phyloP scores from a whole-genome alignment of 768 basidiomycete genomes.

The Coprinopsis cinerea region DNA sequence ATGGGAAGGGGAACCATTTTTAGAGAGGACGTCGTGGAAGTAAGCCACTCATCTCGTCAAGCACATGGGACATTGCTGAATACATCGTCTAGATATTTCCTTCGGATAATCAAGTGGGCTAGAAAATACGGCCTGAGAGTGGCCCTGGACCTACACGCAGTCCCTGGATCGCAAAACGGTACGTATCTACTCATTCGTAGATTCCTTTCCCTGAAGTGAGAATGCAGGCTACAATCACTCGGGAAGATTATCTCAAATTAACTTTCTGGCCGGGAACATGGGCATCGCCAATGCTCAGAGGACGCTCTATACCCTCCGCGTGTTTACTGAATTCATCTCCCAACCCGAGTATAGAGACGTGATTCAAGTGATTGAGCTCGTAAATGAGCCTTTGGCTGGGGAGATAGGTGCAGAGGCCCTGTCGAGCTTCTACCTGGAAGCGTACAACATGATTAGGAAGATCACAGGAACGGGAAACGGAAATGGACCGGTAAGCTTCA shows the following conservation, averaged over 20 bases:
- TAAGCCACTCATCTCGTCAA: slow-evolving; percentile 22
- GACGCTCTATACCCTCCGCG: slow-evolving; percentile 62
- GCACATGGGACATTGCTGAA: neutral
- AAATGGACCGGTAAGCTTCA: slow-evolving; percentile 38
- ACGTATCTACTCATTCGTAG: slow-evolving; percentile 74
- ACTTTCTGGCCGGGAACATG: slow-evolving; percentile 59
- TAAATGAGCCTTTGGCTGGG: slow-evolving; percentile 46
- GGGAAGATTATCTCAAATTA: slow-evolving; percentile 59
- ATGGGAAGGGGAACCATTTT: slow-evolving; percentile 69
- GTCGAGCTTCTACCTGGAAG: slow-evolving; percentile 45
- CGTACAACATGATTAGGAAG: slow-evolving; percentile 50
- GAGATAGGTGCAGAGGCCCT: slow-evolving; percentile 45
- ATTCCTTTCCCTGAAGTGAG: slow-evolving; percentile 74
- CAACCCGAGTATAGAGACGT: slow-evolving; percentile 47
- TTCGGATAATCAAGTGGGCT: slow-evolving; percentile 73
- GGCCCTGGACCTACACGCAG: slow-evolving; percentile 78
- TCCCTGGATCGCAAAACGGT: slow-evolving; percentile 86
- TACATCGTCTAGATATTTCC: slow-evolving; percentile 59
- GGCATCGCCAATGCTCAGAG: slow-evolving; percentile 80
- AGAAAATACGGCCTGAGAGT: slow-evolving; percentile 94
- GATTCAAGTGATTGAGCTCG: slow-evolving; percentile 47
- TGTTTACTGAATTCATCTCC: slow-evolving; percentile 68
- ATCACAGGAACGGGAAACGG: slow-evolving; percentile 73
- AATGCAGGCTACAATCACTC: slow-evolving; percentile 84
- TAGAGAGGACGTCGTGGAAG: slow-evolving; percentile 71